Evolutionary conservation across 106 monocot species (phyloP).

Genomic region (Phalaenopsis equestris): DNA sequence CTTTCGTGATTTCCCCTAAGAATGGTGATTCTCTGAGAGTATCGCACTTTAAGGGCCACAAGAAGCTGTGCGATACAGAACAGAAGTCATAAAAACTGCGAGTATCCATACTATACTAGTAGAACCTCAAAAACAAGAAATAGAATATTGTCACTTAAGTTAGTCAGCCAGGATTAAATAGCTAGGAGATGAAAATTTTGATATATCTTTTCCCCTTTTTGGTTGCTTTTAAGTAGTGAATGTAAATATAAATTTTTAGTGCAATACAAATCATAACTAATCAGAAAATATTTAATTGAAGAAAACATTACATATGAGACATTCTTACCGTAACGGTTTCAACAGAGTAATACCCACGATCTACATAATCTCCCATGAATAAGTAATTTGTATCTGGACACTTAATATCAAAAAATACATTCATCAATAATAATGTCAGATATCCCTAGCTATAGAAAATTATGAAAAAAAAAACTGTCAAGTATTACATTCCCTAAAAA

Average conservation of each 20-base stretch:
- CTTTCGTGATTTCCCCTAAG: constrained; percentile 97
- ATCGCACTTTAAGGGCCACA: constrained; percentile 89
- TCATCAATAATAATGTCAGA: not conserved
- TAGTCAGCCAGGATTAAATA: not conserved
- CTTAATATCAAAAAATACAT: constrained; percentile 33
- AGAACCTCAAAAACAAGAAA: not conserved
- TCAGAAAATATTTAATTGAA: not conserved
- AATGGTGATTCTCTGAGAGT: constrained; percentile 91
- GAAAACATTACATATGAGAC: not conserved
- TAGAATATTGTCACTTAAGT: not conserved
- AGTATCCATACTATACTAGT: not conserved
- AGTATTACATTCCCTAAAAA: not conserved
- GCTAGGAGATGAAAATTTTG: not conserved
- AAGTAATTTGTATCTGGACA: constrained; percentile 99
- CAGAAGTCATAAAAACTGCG: not conserved
- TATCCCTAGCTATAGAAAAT: not conserved
- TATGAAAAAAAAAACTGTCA: not conserved
- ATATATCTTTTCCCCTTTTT: not conserved
- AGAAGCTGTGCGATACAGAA: constrained; percentile 46
- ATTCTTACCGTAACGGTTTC: constrained; percentile 93
- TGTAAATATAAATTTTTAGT: not conserved
- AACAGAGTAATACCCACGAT: constrained; percentile 99
- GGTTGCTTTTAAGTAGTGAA: not conserved
- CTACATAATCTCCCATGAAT: constrained; percentile 99
- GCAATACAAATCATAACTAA: not conserved